Percentiles rank a stretch among this genome's conserved stretches.
These are phyloP conservation scores for Musa schizocarpa DNA, from an alignment of 176 grass and related monocot genomes.

Conservation along the genomic window DNA sequence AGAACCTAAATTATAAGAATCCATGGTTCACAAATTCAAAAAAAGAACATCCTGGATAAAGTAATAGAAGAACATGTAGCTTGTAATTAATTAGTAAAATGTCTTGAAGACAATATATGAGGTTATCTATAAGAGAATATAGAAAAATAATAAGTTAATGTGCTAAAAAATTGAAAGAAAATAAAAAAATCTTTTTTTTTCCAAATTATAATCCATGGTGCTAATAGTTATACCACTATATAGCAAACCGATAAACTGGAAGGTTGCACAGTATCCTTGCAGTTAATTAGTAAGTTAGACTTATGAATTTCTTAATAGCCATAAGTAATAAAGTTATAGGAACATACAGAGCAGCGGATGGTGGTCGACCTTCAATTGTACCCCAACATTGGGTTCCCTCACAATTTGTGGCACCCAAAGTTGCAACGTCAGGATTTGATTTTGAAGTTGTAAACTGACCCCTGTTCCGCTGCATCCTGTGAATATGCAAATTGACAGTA, in stretches of 20 bases:
- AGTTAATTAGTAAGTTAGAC: constrained; percentile 4
- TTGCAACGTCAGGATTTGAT: constrained; percentile 64
- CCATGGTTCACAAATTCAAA: not conserved
- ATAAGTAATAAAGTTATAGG: constrained; percentile 7
- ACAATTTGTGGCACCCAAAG: constrained; percentile 30
- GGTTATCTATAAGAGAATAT: not conserved
- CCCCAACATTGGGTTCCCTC: constrained; percentile 71
- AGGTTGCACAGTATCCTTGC: not conserved
- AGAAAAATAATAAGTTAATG: not conserved
- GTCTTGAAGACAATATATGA: too few species aligned
- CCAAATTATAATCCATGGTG: too few species aligned
- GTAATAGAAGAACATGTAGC: too few species aligned
- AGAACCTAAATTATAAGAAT: not conserved
- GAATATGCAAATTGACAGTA: not conserved
- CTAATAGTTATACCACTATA: not conserved
- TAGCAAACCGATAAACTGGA: not conserved
- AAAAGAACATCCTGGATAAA: not conserved
- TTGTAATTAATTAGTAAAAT: too few species aligned
- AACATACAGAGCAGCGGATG: constrained; percentile 74
- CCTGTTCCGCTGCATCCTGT: constrained; percentile 94
- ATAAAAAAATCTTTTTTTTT: not conserved
- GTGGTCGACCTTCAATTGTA: constrained; percentile 70
- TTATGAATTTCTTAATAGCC: not conserved
- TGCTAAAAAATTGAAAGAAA: not conserved
- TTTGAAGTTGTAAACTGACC: constrained; percentile 98